Conservation (phyloP, 208 protist species). For the Trypanosoma cruzi region DNA sequence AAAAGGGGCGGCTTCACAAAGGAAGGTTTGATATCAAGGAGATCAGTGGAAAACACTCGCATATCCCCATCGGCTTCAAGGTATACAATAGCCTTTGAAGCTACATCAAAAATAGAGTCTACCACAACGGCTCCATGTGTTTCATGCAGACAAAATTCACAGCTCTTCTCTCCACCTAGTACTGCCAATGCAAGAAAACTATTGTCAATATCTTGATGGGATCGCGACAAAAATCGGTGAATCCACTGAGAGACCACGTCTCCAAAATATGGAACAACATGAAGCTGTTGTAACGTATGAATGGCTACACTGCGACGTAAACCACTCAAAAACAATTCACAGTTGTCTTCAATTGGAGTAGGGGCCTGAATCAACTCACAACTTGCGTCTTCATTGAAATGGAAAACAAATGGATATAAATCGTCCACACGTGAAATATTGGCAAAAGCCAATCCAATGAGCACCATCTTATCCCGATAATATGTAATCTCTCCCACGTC, state of each 20-base stretch:
- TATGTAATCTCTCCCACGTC: conserved; percentile 86
- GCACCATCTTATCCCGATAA: conserved; percentile 84
- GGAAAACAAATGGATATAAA: conserved; percentile 87
- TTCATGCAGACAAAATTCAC: conserved; percentile 78
- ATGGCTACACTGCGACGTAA: conserved; percentile 75
- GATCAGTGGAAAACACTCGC: conserved; percentile 65
- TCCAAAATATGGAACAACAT: conserved; percentile 65
- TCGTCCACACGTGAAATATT: conserved; percentile 74
- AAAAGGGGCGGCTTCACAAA: conserved; percentile 85
- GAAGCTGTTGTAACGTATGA: conserved; percentile 79
- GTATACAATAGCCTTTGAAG: conserved; percentile 68
- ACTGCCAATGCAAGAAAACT: conserved; percentile 77
- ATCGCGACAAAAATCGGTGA: conserved; percentile 55
- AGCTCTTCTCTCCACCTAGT: conserved; percentile 85
- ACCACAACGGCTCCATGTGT: conserved; percentile 85
- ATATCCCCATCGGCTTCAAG: conserved; percentile 74
- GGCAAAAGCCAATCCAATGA: conserved; percentile 87
- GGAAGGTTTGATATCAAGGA: conserved; percentile 66
- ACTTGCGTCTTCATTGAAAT: conserved; percentile 88
- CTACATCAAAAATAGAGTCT: conserved; percentile 65
- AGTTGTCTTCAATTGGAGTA: conserved; percentile 46
- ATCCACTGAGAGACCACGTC: conserved; percentile 68
- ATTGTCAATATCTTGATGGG: conserved; percentile 67
- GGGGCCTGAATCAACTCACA: conserved; percentile 81
- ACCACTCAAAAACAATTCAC: conserved; percentile 48